Evolutionary conservation across 1,139 yeast genomes (phyloP).

Genomic region (Geotrichum cucujoidarum): DNA sequence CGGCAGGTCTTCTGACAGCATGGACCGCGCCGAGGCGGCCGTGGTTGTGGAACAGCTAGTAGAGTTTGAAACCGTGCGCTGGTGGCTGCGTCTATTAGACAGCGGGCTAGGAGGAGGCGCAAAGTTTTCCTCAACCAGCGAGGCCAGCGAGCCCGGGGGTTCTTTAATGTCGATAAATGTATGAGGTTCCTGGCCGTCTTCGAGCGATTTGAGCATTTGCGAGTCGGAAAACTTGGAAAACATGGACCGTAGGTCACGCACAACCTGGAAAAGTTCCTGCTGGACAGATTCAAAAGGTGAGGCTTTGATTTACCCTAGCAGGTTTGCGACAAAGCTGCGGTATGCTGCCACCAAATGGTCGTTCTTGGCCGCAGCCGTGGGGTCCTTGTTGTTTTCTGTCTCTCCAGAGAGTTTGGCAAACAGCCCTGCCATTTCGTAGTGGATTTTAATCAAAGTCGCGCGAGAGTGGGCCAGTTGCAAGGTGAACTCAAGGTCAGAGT

Average conservation of each 20-base stretch:
- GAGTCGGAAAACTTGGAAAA: conserved; percentile 30
- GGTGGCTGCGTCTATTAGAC: not conserved
- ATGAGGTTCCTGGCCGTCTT: conserved; percentile 3
- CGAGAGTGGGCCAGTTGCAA: conserved; percentile 35
- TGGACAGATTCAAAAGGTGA: conserved; percentile 35
- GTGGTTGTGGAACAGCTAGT: conserved; percentile 21
- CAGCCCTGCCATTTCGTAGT: conserved; percentile 33
- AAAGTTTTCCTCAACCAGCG: conserved; percentile 16
- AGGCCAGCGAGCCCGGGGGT: conserved; percentile 8
- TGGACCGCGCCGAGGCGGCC: conserved; percentile 22
- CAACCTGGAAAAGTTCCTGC: conserved; percentile 37
- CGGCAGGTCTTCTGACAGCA: conserved; percentile 32
- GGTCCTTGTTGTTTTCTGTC: conserved; percentile 6
- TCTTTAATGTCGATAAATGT: conserved; percentile 5
- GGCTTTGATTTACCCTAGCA: conserved; percentile 33
- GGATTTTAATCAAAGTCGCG: conserved; percentile 35
- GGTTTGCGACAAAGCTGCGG: conserved; percentile 33
- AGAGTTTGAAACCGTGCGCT: conserved; percentile 18
- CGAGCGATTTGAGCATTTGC: conserved; percentile 17
- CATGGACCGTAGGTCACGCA: conserved; percentile 35
- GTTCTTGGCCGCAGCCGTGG: not conserved
- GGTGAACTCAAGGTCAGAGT: conserved; percentile 31
- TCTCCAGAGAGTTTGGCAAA: conserved; percentile 24
- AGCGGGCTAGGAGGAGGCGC: not conserved
- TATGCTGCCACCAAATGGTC: conserved; percentile 29